phyloP scores from a whole-genome alignment of 352 stramenopile genomes.

The Saprolegnia parasitica region DNA sequence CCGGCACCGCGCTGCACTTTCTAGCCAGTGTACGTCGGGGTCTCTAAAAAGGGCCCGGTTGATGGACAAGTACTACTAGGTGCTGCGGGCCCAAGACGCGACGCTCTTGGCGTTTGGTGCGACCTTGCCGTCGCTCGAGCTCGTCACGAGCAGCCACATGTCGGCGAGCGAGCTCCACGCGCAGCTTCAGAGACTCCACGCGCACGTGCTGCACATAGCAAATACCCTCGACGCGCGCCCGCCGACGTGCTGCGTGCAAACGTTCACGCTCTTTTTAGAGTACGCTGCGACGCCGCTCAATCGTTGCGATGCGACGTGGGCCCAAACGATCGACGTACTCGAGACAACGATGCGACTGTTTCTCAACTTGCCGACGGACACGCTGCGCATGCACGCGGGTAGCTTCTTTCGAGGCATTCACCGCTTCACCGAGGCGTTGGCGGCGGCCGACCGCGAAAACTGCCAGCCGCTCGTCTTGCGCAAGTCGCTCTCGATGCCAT shows the following conservation, averaged over 20 bases:
- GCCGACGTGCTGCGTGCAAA: not conserved
- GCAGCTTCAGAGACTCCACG: not conserved
- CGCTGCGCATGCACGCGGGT: not conserved
- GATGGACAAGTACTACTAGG: not conserved
- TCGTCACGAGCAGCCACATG: not conserved
- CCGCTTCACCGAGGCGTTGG: not conserved
- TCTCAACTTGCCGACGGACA: not conserved
- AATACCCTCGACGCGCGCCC: not conserved
- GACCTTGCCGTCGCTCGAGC: not conserved
- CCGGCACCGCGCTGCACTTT: conserved; percentile 65
- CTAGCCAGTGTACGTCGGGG: conserved; percentile 34
- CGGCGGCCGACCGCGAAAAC: not conserved
- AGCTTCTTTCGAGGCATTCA: conserved; percentile 7
- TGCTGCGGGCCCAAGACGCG: not conserved
- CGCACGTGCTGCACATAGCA: not conserved
- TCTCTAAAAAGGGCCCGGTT: not conserved
- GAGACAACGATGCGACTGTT: not conserved
- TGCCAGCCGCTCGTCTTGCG: not conserved
- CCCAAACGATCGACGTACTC: not conserved
- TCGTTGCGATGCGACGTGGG: not conserved
- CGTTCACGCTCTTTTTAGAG: not conserved
- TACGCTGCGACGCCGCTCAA: not conserved
- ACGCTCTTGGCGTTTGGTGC: conserved; percentile 3
- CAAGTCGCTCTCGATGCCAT: not conserved
- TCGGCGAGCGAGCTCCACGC: not conserved